Percentiles rank a stretch among this genome's conserved stretches.
Conservation (phyloP, 352 stramenopile species). For the Globisporangium polare region DNA sequence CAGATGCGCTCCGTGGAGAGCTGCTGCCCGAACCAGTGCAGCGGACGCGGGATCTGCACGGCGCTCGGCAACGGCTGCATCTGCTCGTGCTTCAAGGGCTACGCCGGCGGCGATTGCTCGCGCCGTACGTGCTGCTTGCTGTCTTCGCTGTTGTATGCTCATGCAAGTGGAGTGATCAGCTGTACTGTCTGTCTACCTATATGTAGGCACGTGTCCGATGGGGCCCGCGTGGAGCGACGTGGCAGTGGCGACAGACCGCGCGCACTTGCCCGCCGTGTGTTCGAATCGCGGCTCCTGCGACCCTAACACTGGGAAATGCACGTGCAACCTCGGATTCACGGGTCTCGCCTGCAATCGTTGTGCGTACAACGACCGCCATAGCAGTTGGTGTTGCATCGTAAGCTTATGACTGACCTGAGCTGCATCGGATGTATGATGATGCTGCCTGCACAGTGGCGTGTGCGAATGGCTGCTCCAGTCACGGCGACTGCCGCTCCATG, state of each 20-base stretch:
- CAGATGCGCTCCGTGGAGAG: constrained; percentile 10
- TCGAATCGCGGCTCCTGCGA: constrained; percentile 74
- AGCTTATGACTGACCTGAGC: not conserved
- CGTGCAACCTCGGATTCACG: constrained; percentile 73
- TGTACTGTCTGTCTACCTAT: not conserved
- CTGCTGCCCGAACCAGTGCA: constrained; percentile 67
- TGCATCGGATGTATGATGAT: not conserved
- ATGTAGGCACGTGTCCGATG: constrained; percentile 40
- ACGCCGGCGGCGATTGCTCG: constrained; percentile 90
- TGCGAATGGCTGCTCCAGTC: constrained; percentile 53
- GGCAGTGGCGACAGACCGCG: constrained; percentile 42
- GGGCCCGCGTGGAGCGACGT: constrained; percentile 60
- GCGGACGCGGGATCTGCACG: constrained; percentile 55
- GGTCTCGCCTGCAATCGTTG: constrained; percentile 74
- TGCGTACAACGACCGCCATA: constrained; percentile 21
- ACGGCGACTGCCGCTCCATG: constrained; percentile 73
- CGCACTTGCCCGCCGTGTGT: constrained; percentile 51
- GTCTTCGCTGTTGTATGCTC: not conserved
- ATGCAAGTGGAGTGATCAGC: not conserved
- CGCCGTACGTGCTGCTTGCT: constrained; percentile 24
- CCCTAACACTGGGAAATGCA: constrained; percentile 50
- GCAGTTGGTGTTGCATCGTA: not conserved
- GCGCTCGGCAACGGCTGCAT: constrained; percentile 60
- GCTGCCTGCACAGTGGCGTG: constrained; percentile 79
- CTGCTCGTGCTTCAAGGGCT: constrained; percentile 85